Base-by-base conservation (phyloP, 768 basidiomycete genomes). In the Tricholoma sp. region DNA sequence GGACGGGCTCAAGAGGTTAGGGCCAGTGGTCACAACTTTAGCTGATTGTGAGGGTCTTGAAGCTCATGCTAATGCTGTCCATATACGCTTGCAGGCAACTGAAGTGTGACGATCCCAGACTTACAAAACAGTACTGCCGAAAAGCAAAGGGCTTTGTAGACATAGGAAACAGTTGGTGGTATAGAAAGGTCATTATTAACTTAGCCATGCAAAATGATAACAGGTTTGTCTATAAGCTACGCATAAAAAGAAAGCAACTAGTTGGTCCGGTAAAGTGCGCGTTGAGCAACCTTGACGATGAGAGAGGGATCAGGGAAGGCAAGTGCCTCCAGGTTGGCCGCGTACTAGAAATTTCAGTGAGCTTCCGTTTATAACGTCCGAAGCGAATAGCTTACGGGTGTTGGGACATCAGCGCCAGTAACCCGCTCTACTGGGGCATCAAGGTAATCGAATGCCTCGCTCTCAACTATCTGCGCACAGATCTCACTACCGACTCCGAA, bases 401-500 rank as follows among this genome's bases (percentile, higher is more conserved):
- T 99, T 43, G 96, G 96, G 39, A 99, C 87, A 67, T 99, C 91
- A 61, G 97, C 95, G 66, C 97, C 97, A 60, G 97, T 98, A 61
- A 99, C 80, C 60, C 97, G 88, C 80, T 99, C 97, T 55, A 98
- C 92, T 12, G 97, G 94, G 18, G 96, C 95, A 76, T 99, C 97
- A 34, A 99, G 88, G 78, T 93, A 98, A 76, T 98, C 94, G 69
- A 96, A 99, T 2, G 94, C 96, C 66, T 97, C 93, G 64, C 91
- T 92, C 81, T 99, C 97, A 55, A 96, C 81, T 64, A 98, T 93
- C 73, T 98, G 95, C 12, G 97, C 97, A 64, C 91, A 92, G 66
- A 99, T 96, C 75, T 99, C 97, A 65, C 94, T 95, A 62, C 97
- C 97, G 55, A 99, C 96, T 77, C 97, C 94, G 72, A 98, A 98